Evolutionary conservation across 148 eudicot genomes (phyloP).

Genomic region (Amaranthus hypochondriacus): DNA sequence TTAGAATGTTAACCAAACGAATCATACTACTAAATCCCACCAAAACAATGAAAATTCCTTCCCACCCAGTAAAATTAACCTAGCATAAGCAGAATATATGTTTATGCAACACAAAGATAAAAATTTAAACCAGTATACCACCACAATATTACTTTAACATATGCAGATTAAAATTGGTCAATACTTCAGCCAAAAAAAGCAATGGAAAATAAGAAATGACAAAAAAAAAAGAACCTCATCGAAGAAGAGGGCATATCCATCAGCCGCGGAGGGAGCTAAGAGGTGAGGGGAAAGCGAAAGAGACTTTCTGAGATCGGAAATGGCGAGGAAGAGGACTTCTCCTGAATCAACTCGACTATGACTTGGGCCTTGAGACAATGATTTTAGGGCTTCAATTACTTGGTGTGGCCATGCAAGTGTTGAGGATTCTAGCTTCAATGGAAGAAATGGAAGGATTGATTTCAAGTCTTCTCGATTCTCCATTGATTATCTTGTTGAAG

Average conservation of each 20-base stretch:
- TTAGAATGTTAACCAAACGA: too few relatives aligned
- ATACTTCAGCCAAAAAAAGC: not conserved
- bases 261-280: conserved; percentile 34
- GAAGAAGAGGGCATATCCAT: conserved; percentile 76
- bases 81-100: not conserved
- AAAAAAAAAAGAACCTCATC: conserved; percentile 44
- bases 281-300: conserved; percentile 40
- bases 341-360: conserved; percentile 82
- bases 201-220: not conserved
- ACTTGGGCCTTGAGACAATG: conserved; percentile 60
- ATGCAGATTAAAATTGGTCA: not conserved
- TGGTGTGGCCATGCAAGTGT: conserved; percentile 55
- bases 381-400: conserved; percentile 59
- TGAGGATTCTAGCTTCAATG: conserved; percentile 48
- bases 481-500: conserved; percentile 20
- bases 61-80: not conserved
- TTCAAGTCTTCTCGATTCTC: conserved; percentile 50
- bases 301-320: conserved; percentile 60
- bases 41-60: too few relatives aligned
- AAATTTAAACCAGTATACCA: not conserved
- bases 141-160: not conserved
- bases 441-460: conserved; percentile 56
- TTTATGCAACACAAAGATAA: not conserved
- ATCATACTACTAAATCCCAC: too few relatives aligned
- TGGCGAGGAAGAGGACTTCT: conserved; percentile 61